Evolutionary conservation across 176 grass and related monocot species (phyloP).

Genomic region (Oryza meyeriana): DNA sequence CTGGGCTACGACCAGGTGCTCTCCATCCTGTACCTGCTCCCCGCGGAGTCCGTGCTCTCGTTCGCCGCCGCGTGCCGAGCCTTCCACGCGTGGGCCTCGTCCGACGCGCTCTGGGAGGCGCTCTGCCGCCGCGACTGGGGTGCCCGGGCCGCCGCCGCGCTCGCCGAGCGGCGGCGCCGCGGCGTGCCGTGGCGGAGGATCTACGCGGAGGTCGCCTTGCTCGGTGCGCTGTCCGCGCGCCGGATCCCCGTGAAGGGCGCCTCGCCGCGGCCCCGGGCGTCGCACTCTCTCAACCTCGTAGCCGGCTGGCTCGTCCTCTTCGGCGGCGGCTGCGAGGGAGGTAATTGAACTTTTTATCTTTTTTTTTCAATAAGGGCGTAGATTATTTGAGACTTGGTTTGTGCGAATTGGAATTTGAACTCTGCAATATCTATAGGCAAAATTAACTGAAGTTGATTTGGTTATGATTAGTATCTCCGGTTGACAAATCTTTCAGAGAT

Average conservation of each 20-base stretch:
- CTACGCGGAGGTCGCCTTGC: slow-evolving; percentile 55
- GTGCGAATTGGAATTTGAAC: not conserved
- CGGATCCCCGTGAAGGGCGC: slow-evolving; percentile 42
- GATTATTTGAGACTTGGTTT: slow-evolving; percentile 12
- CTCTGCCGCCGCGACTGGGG: slow-evolving; percentile 84
- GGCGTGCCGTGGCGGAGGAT: slow-evolving; percentile 55
- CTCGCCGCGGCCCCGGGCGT: slow-evolving; percentile 68
- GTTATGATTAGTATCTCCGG: not conserved
- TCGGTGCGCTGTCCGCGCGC: slow-evolving; percentile 49
- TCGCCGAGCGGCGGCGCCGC: slow-evolving; percentile 39
- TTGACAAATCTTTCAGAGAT: slow-evolving; percentile 2
- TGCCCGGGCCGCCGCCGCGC: slow-evolving; percentile 22
- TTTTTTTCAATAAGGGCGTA: not conserved
- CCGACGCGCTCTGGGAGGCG: slow-evolving; percentile 84
- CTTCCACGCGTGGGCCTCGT: slow-evolving; percentile 56
- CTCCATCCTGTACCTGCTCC: slow-evolving; percentile 74
- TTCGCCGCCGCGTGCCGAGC: slow-evolving; percentile 73
- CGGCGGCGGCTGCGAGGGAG: slow-evolving; percentile 90
- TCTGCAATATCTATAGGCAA: not conserved
- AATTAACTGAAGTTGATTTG: not conserved
- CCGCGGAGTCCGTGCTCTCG: slow-evolving; percentile 64
- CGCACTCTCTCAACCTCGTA: slow-evolving; percentile 90
- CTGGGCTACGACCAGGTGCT: slow-evolving; percentile 67
- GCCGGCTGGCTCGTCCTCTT: slow-evolving; percentile 85
- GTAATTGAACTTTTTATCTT: slow-evolving; percentile 21